Evolutionary conservation across 2,329 filamentous ascomycete genomes (phyloP).

Genomic region (Claviceps capensis): DNA sequence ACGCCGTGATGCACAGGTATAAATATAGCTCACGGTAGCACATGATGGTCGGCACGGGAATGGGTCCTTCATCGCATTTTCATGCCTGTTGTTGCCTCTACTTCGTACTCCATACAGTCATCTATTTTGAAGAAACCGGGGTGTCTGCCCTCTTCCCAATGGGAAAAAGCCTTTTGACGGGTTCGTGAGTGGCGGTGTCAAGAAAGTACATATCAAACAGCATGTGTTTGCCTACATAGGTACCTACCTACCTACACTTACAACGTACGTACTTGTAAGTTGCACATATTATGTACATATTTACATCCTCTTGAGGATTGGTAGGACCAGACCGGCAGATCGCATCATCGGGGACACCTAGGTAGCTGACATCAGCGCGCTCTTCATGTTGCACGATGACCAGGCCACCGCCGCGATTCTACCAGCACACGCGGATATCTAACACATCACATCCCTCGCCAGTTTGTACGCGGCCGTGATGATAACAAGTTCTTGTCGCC

Average conservation of each 20-base stretch:
- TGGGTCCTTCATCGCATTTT: background rate
- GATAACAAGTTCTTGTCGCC: too few species aligned
- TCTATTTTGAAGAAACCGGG: background rate
- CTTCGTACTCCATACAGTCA: background rate
- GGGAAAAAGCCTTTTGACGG: background rate
- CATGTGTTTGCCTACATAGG: background rate
- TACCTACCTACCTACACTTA: background rate
- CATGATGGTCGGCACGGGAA: background rate
- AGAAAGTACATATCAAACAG: background rate
- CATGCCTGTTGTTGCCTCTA: background rate
- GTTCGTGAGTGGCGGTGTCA: background rate
- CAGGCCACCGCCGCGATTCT: background rate
- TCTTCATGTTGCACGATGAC: background rate
- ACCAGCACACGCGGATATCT: background rate
- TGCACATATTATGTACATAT: background rate
- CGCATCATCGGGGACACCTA: background rate
- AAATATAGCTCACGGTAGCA: background rate
- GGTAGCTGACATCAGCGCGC: background rate
- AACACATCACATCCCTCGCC: background rate
- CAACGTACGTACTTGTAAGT: background rate
- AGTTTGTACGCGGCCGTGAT: background rate
- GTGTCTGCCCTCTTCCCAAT: background rate
- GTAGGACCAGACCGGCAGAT: background rate
- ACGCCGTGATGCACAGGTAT: background rate
- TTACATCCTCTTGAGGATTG: background rate